phyloP scores from a whole-genome alignment of 1,139 yeast genomes.

The Yarrowia galli region DNA sequence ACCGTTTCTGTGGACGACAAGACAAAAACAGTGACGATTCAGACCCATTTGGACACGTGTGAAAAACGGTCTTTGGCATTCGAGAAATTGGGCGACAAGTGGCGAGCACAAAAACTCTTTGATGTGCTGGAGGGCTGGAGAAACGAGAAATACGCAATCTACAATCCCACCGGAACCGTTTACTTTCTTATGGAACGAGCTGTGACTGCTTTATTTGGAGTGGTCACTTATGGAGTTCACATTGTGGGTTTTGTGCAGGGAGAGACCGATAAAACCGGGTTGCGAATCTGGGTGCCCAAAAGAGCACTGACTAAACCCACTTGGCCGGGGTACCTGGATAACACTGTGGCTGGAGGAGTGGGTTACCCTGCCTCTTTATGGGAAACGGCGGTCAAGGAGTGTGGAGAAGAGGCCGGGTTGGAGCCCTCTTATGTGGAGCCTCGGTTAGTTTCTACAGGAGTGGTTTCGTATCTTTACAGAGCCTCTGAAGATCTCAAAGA shows the following conservation, averaged over 20 bases:
- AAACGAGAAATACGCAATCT: conserved; percentile 78
- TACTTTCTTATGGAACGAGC: conserved; percentile 82
- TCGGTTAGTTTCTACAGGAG: conserved; percentile 64
- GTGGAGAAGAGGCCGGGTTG: conserved; percentile 92
- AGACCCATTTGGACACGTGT: conserved; percentile 53
- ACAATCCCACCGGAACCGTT: conserved; percentile 60
- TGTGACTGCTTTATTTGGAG: conserved; percentile 79
- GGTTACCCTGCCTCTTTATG: conserved; percentile 78
- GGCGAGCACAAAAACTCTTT: conserved; percentile 55
- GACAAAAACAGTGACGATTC: conserved; percentile 53
- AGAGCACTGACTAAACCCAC: conserved; percentile 81
- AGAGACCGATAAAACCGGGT: conserved; percentile 52
- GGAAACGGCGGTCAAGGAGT: conserved; percentile 85
- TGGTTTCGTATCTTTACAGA: conserved; percentile 67
- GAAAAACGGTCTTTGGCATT: conserved; percentile 60
- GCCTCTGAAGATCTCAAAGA: conserved; percentile 48
- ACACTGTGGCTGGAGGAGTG: conserved; percentile 93
- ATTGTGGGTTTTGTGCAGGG: conserved; percentile 75
- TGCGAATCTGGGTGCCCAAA: conserved; percentile 84
- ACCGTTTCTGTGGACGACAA: conserved; percentile 53
- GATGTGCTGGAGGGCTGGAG: conserved; percentile 79
- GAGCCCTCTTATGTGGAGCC: conserved; percentile 57
- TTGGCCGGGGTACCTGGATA: conserved; percentile 89
- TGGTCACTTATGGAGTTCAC: conserved; percentile 89
- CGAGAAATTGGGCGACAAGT: conserved; percentile 54